A percentile compares a stretch with the other conserved stretches of the same genome.
phyloP scores from a whole-genome alignment of 208 protist species.

The Acanthamoeba culbertsoni region DNA sequence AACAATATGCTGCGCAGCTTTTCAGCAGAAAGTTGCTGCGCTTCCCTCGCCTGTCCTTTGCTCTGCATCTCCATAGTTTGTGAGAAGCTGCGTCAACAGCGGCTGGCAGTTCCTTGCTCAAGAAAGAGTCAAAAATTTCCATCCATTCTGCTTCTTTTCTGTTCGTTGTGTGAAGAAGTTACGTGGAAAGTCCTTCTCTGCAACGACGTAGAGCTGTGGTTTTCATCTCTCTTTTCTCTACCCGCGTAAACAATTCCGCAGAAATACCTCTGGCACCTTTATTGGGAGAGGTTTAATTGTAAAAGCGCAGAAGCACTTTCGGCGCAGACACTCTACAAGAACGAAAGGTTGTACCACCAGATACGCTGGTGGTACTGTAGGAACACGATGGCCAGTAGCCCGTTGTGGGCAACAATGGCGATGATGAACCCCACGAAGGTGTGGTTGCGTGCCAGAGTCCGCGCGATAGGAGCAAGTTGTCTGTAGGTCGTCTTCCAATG shows the following conservation, averaged over 20 bases:
- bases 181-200: no score
- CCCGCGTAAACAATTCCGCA: no score
- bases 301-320: no score
- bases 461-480: background rate
- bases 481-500: background rate
- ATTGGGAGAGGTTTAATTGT: no score
- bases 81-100: background rate
- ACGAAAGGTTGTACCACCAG: conserved; percentile 62
- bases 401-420: conserved; percentile 56
- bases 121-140: no score
- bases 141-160: background rate
- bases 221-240: no score
- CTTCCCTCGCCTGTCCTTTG: background rate
- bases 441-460: background rate
- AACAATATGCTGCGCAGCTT: background rate
- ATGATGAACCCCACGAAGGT: conserved; percentile 35
- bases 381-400: conserved; percentile 19
- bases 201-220: no score
- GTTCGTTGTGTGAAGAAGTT: background rate
- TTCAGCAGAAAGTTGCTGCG: background rate
- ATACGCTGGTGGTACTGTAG: conserved; percentile 61
- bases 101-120: background rate
- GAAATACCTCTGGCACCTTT: no score
- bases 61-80: background rate
- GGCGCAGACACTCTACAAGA: no score